Conservation (phyloP, 148 eudicot genomes). For the Cornus kousa region DNA sequence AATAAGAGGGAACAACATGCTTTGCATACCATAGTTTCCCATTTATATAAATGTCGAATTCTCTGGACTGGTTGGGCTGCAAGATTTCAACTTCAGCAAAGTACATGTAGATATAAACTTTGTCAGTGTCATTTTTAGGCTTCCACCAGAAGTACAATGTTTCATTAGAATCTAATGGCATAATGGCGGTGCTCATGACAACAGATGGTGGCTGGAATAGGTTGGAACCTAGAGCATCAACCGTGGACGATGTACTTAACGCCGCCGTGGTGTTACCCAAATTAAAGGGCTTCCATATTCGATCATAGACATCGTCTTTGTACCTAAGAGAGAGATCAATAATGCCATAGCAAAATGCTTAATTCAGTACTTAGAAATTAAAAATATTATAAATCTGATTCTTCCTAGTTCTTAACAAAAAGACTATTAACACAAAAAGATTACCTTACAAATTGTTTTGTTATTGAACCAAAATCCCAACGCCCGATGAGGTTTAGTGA, state of each 20-base stretch:
- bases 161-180: background rate
- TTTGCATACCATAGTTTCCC: background rate
- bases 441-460: background rate
- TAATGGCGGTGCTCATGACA: conserved; percentile 29
- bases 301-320: conserved; percentile 38
- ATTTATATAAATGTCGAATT: conserved; percentile 29
- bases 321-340: conserved; percentile 18
- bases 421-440: background rate
- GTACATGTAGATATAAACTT: conserved; percentile 26
- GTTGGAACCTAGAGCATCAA: background rate
- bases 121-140: background rate
- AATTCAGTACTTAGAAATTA: no score
- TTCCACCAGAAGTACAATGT: background rate
- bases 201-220: conserved; percentile 11
- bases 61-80: conserved; percentile 23
- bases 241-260: background rate
- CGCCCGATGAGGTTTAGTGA: conserved; percentile 19
- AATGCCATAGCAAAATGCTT: background rate
- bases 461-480: conserved; percentile 1
- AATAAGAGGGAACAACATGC: conserved; percentile 13
- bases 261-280: background rate
- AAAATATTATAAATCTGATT: no score
- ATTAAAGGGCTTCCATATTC: conserved; percentile 25
- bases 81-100: conserved; percentile 32
- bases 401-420: no score